Conservation (phyloP, 129 eudicot genomes). For the Flaveria sonorensis region DNA sequence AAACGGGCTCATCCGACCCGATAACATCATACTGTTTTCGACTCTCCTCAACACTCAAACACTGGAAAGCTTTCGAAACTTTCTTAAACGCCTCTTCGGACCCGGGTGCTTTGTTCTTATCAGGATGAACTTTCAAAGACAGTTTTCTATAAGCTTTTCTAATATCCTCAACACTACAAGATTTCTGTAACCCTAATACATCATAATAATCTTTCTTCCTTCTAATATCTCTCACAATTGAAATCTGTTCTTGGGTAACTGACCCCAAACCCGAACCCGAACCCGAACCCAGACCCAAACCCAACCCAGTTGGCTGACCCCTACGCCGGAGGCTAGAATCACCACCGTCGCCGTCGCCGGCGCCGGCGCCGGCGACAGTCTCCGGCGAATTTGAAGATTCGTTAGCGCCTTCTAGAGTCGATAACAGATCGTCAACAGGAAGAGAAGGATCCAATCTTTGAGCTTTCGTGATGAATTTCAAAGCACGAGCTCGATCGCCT, state of each 20-base stretch:
- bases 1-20: conserved; percentile 66
- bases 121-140: conserved; percentile 82
- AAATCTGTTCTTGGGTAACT: conserved; percentile 56
- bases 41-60: conserved; percentile 65
- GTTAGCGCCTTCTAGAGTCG: conserved; percentile 20
- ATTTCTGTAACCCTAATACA: conserved; percentile 63
- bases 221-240: conserved; percentile 61
- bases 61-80: conserved; percentile 76
- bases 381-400: conserved; percentile 28
- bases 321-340: conserved; percentile 48
- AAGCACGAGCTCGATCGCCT: conserved; percentile 65
- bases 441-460: conserved; percentile 71
- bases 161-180: conserved; percentile 65
- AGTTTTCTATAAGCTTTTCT: conserved; percentile 73
- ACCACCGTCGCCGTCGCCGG: neutral
- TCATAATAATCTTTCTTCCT: conserved; percentile 77
- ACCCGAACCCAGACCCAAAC: conserved; percentile 24
- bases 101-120: conserved; percentile 75
- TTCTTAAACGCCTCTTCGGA: conserved; percentile 78
- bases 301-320: conserved; percentile 40
- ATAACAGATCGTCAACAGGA: conserved; percentile 49
- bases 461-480: conserved; percentile 65
- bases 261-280: conserved; percentile 39
- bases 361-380: neutral
- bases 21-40: conserved; percentile 59